Percentiles rank a stretch among this genome's conserved stretches.
Evolutionary conservation across 1,284 basidiomycete genomes (phyloP).

Genomic region (Fomitopsis pinicola): DNA sequence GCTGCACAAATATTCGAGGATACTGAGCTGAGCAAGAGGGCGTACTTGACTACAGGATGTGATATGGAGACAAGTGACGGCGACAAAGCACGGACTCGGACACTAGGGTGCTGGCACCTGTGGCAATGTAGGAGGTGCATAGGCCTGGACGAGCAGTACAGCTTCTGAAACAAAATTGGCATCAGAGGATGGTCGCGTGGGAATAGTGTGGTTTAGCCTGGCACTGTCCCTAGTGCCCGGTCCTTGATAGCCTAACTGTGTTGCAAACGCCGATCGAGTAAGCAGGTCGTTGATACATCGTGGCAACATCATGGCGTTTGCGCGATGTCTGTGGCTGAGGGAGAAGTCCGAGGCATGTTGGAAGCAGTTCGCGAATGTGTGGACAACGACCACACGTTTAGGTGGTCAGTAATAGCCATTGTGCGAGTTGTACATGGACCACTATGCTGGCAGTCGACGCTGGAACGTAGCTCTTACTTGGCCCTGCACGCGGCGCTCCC

Average conservation of each 20-base stretch:
- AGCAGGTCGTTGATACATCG: no score
- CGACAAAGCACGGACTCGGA: no score
- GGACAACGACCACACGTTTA: not conserved
- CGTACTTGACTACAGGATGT: no score
- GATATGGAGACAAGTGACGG: no score
- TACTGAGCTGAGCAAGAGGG: no score
- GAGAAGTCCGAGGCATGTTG: no score
- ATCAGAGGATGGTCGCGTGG: not conserved
- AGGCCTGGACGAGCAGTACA: not conserved
- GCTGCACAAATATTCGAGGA: no score
- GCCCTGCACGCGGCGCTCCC: conserved; percentile 66
- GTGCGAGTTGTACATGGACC: not conserved
- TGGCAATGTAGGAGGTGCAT: not conserved
- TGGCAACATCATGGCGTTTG: no score
- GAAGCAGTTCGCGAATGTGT: no score
- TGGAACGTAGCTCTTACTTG: conserved; percentile 52
- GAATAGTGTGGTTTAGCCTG: not conserved
- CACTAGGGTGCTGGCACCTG: no score
- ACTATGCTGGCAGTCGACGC: not conserved
- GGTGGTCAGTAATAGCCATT: not conserved
- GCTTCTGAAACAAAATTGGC: not conserved
- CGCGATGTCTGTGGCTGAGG: no score
- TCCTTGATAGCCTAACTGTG: not conserved
- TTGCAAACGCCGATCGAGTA: not conserved
- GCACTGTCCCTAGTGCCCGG: not conserved